phyloP scores from a whole-genome alignment of 768 basidiomycete genomes.

The Collybia sordida region DNA sequence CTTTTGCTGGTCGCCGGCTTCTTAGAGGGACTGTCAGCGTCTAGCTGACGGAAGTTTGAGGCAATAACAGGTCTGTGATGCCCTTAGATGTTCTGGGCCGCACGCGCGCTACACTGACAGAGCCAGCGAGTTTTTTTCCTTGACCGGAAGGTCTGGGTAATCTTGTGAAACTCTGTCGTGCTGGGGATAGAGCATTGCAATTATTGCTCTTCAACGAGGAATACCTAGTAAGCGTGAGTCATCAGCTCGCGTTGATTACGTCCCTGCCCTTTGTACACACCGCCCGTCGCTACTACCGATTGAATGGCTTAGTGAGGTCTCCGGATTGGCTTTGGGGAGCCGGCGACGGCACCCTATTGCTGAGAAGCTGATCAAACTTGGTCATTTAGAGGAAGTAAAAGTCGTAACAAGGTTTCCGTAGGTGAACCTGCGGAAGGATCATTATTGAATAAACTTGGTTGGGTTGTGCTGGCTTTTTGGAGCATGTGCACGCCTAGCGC shows the following conservation, averaged over 20 bases:
- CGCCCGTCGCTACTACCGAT: conserved; percentile 90
- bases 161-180: conserved; percentile 33
- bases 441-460: conserved; percentile 45
- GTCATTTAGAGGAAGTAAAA: conserved; percentile 75
- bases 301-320: conserved; percentile 90
- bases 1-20: conserved; percentile 38
- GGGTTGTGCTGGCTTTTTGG: conserved; percentile 31
- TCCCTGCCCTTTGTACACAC: conserved; percentile 35
- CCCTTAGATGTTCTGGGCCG: conserved; percentile 89
- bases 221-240: conserved; percentile 71
- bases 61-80: conserved; percentile 92
- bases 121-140: conserved; percentile 81
- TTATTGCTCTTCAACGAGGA: conserved; percentile 6
- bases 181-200: conserved; percentile 6
- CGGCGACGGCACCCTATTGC: conserved; percentile 40
- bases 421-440: conserved; percentile 83
- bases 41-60: conserved; percentile 84
- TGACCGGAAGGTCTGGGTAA: conserved; percentile 33
- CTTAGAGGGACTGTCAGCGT: conserved; percentile 85
- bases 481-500: conserved; percentile 36
- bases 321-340: conserved; percentile 73
- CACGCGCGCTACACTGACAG: conserved; percentile 88
- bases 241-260: conserved; percentile 79
- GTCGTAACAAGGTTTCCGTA: conserved; percentile 81
- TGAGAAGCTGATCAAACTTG: conserved; percentile 2